These are phyloP conservation scores for Cercospora sp. DNA, from an alignment of 2,329 filamentous ascomycete species.

Conservation along the genomic window DNA sequence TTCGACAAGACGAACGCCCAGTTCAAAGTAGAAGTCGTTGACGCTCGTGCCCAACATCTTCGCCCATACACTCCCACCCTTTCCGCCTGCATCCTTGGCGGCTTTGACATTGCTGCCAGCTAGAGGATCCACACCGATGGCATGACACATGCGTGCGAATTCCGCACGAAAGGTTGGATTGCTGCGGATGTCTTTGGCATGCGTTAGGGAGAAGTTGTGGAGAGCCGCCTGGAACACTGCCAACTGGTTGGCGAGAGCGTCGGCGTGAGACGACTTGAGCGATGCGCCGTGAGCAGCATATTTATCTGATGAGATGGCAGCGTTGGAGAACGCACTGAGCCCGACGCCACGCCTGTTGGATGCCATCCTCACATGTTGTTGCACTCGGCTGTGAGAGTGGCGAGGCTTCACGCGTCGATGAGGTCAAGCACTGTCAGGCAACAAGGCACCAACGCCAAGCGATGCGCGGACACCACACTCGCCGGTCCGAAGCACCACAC, in stretches of 20 bases:
- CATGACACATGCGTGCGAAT: conserved; percentile 97
- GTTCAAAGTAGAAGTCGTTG: conserved; percentile 98
- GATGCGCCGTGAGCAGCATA: conserved; percentile 87
- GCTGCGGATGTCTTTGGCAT: conserved; percentile 92
- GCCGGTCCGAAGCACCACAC: conserved; percentile 15
- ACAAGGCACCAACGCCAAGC: conserved; percentile 13
- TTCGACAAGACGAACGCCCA: conserved; percentile 93
- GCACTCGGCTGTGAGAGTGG: background rate
- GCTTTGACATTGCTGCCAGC: conserved; percentile 53
- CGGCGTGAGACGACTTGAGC: conserved; percentile 80
- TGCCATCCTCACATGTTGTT: conserved; percentile 41
- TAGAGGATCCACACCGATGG: conserved; percentile 92
- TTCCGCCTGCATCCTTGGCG: conserved; percentile 43
- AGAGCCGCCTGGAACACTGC: conserved; percentile 93
- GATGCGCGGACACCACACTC: conserved; percentile 6
- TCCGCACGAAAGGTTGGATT: conserved; percentile 94
- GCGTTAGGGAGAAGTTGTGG: conserved; percentile 91
- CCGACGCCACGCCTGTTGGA: conserved; percentile 75
- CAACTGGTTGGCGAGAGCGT: conserved; percentile 87
- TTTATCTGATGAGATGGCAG: conserved; percentile 78
- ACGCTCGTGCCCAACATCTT: conserved; percentile 88
- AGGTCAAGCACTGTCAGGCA: conserved; percentile 5
- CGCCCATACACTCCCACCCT: conserved; percentile 76
- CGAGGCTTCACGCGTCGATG: background rate
- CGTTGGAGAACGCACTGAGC: conserved; percentile 84